These are phyloP conservation scores for Wallacemonas rigidus DNA, from an alignment of 208 protist species.

Conservation along the genomic window DNA sequence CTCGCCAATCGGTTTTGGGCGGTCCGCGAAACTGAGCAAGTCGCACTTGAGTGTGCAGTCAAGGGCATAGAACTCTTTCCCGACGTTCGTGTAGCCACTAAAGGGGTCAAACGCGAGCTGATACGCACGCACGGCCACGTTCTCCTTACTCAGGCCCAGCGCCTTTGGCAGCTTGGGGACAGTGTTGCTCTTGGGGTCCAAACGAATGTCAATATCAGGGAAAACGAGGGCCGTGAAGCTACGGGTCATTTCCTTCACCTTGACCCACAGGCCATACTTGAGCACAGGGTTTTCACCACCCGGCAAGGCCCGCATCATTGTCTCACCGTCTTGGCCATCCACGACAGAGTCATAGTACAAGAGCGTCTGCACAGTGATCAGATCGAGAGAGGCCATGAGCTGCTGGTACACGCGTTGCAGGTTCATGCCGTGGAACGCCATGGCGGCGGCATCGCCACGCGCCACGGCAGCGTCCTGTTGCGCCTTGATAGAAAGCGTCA, in stretches of 20 bases:
- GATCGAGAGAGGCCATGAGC: conserved; percentile 74
- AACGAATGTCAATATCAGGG: conserved; percentile 72
- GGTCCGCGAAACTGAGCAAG: conserved; percentile 78
- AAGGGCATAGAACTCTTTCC: conserved; percentile 82
- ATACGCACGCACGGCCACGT: conserved; percentile 85
- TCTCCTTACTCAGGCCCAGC: conserved; percentile 89
- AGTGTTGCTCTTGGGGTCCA: conserved; percentile 80
- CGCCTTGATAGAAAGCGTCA: conserved; percentile 67
- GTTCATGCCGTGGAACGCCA: conserved; percentile 34
- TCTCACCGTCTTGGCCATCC: conserved; percentile 63
- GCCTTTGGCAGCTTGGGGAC: conserved; percentile 82
- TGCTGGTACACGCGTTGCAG: conserved; percentile 66
- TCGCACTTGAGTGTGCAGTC: conserved; percentile 88
- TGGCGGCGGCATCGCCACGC: conserved; percentile 7
- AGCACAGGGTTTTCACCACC: conserved; percentile 47
- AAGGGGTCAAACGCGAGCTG: conserved; percentile 89
- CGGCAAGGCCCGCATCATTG: conserved; percentile 57
- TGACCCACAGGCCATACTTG: conserved; percentile 92
- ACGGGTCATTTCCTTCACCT: conserved; percentile 84
- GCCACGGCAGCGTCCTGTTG: conserved; percentile 41
- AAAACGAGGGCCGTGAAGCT: conserved; percentile 83
- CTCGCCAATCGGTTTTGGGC: conserved; percentile 65
- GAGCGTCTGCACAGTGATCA: conserved; percentile 68
- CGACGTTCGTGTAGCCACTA: conserved; percentile 35
- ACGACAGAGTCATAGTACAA: conserved; percentile 84